Percentiles rank a stretch among this genome's conserved stretches.
These are phyloP conservation scores for Salix suchowensis DNA, from an alignment of 345 rosid genomes.

Conservation along the genomic window DNA sequence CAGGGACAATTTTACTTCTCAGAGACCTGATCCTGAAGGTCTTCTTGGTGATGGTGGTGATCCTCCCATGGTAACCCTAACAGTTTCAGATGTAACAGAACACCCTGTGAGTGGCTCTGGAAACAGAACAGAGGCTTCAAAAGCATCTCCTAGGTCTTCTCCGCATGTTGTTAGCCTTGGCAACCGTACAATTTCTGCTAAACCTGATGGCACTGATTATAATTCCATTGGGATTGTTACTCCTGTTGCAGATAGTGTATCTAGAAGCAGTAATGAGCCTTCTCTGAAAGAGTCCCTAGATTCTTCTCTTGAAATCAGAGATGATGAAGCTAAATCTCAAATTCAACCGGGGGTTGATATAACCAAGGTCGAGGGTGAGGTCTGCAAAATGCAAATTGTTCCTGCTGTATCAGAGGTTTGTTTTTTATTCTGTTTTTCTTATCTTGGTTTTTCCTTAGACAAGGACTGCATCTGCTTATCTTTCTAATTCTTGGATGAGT, in stretches of 20 bases:
- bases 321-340: neutral
- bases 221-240: neutral
- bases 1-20: slow-evolving; percentile 8
- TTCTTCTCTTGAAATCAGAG: neutral
- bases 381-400: slow-evolving; percentile 14
- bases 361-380: neutral
- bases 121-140: slow-evolving; percentile 2
- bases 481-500: neutral
- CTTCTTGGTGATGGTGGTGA: slow-evolving; percentile 8
- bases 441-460: neutral
- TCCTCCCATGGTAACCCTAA: neutral
- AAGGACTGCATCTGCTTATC: neutral
- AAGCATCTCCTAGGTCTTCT: slow-evolving; percentile 3
- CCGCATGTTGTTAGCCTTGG: neutral
- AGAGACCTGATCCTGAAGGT: slow-evolving; percentile 11
- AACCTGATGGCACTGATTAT: slow-evolving; percentile 11
- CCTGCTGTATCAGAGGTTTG: slow-evolving; percentile 1
- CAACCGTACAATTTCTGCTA: slow-evolving; percentile 1
- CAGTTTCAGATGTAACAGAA: slow-evolving; percentile 5
- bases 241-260: neutral
- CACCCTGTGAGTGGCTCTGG: slow-evolving; percentile 6
- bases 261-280: neutral
- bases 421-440: neutral
- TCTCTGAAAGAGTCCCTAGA: neutral
- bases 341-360: slow-evolving; percentile 1